These are phyloP conservation scores for Chenopodium album DNA, from an alignment of 148 eudicot species.

Conservation along the genomic window DNA sequence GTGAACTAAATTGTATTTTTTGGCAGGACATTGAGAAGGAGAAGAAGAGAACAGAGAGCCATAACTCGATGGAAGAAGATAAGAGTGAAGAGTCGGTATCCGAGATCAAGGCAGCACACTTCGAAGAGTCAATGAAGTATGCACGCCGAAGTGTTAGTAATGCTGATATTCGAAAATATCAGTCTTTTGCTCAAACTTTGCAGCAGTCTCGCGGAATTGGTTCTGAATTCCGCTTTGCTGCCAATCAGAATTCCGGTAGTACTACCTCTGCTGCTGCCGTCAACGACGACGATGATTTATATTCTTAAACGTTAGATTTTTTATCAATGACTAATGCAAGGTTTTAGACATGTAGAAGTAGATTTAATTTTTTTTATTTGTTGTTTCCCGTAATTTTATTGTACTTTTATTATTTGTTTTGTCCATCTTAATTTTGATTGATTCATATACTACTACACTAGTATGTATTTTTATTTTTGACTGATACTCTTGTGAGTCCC, in stretches of 20 bases:
- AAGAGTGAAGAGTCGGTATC: slow-evolving; percentile 47
- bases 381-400: background rate
- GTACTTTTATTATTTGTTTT: too few species aligned
- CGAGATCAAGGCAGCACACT: slow-evolving; percentile 66
- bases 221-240: slow-evolving; percentile 52
- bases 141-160: slow-evolving; percentile 78
- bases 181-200: slow-evolving; percentile 67
- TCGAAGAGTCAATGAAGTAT: slow-evolving; percentile 79
- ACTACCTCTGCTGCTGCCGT: slow-evolving; percentile 32
- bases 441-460: too few species aligned
- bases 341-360: background rate
- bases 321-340: background rate
- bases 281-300: slow-evolving; percentile 57
- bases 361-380: background rate
- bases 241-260: slow-evolving; percentile 33
- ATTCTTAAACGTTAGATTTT: slow-evolving; percentile 24
- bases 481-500: background rate
- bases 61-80: slow-evolving; percentile 73
- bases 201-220: slow-evolving; percentile 81
- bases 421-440: too few species aligned
- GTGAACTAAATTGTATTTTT: background rate
- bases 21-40: slow-evolving; percentile 68
- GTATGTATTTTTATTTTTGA: background rate
- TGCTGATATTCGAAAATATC: slow-evolving; percentile 70
- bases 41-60: slow-evolving; percentile 58